These are phyloP conservation scores for Solanum raphanifolium DNA, from an alignment of 257 asterid species.

Conservation along the genomic window DNA sequence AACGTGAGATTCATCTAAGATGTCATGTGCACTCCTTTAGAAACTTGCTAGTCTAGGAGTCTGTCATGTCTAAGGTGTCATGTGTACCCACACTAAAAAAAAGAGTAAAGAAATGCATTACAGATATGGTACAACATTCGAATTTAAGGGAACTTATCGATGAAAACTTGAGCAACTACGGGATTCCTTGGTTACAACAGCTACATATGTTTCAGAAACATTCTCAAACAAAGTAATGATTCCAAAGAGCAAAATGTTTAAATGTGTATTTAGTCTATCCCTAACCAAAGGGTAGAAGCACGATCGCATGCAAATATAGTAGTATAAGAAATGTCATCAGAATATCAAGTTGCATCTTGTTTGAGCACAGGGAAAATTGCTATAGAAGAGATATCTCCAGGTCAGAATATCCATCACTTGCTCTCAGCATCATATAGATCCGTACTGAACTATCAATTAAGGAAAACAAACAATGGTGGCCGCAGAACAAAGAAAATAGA, in stretches of 20 bases:
- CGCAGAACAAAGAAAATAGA: neutral
- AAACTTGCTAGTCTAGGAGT: neutral
- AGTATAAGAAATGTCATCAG: neutral
- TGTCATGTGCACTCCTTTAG: neutral
- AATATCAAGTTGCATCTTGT: neutral
- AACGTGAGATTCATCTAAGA: neutral
- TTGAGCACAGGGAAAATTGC: neutral
- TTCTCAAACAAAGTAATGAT: neutral
- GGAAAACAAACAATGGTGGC: neutral
- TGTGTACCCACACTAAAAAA: neutral
- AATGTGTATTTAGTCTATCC: neutral
- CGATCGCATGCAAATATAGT: neutral
- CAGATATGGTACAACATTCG: neutral
- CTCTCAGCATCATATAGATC: conserved; percentile 32
- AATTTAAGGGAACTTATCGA: neutral
- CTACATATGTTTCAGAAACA: neutral
- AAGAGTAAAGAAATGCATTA: neutral
- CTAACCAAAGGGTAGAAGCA: neutral
- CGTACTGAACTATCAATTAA: conserved; percentile 19
- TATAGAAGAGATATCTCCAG: neutral
- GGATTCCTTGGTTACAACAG: neutral
- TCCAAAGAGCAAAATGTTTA: neutral
- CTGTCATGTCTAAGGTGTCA: neutral
- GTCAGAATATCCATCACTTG: conserved; percentile 16
- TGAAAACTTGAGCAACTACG: neutral